Evolutionary conservation across 2,329 filamentous ascomycete species (phyloP), one percentile per base, ranked within the genome.

Genomic region (Epichloe hybrida): DNA sequence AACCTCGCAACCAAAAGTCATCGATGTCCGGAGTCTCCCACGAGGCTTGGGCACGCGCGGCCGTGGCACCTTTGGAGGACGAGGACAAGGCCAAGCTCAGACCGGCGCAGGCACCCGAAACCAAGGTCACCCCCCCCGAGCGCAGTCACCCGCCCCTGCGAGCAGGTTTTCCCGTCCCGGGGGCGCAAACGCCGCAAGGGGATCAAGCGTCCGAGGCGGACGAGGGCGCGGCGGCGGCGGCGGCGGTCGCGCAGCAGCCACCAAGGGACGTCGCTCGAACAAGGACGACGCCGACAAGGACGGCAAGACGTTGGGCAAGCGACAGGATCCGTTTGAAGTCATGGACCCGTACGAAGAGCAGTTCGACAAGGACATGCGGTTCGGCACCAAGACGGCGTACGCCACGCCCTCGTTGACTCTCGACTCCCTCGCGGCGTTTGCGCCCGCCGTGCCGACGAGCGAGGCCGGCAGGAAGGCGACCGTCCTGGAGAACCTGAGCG

Each of bases 1-100:
- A 4, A 27, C 52, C 15, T 56, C 57, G 13, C 54, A 55, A 37
- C 62, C 65, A 23, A 68, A 64, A 31, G 59, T 72, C 15, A 61
- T 74, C 45, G 68, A 70, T 50, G 57, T 72, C 50, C 64, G 60
- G 51, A 70, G 59, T 51, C 58, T 72, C 9, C 68, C 66, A 6
- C 54, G 61, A 37, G 63, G 65, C 20, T 34, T 50, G 21, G 58
- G 59, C 3, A 46, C 59, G 17, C 56, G 62, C 20, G 58, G 61
- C 20, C 56, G 59, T 42, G 62, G 61, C n/a, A 59, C 59, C 12
- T 52, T 59, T 15, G 52, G 56, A 12, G 58, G 58, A 4, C 53
- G 59, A 35, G 36, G 46, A 20, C 44, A 45, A 15, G 31, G 54
- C 40, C 47, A 51, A 15, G 31, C 54, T 38, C 47, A 51, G 44